Base-by-base conservation (phyloP, 1,284 basidiomycete genomes). In the Porodaedalea pini region DNA sequence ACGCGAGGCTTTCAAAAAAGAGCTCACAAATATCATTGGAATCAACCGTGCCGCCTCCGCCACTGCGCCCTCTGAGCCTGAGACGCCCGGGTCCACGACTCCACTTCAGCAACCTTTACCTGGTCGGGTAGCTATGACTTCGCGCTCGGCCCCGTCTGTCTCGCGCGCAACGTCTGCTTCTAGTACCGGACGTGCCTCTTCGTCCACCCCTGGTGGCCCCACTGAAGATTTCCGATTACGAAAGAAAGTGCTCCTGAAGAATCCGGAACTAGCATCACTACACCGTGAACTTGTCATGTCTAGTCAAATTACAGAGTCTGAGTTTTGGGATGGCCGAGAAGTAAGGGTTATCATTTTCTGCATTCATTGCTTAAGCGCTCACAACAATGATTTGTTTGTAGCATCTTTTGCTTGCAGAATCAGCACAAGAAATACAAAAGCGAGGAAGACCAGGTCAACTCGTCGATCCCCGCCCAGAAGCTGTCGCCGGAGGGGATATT, bases 271-370 rank as follows among this genome's bases (percentile, higher is more conserved):
- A 52, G 85, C 86, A 27, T 70, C 80, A 15, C 75, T 98, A 49
- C 93, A 97, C 69, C 82, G 84, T 36, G 91, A 94, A 57, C 81
- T 98, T 58, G 94, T 97, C 36, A 82, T 93, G 68, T 79, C 78
- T 7, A 86, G 86, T 25, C 88, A 93, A 63, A 90, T 97, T 29
- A 88, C 88, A 2, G 94, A 98, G 71, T 80, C 84, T 0, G 94
- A 98, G 66, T 98, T 98, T 68, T 98, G 94, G 94, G 92, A 94
- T 61, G 92, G 93, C 23, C 80, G 94, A 69, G 90, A 95, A 79
- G 91, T 94, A 68, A 59, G 72, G 68, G 31, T 57, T 37, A 34
- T 54, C 13, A 27, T 53, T n/a, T n/a, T n/a, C n/a, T n/a, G n/a
- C n/a, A 36, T 53, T 51, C 54, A 21, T 63, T 56, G 51, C 56